Evolutionary conservation across 371 early-diverging fungal species (phyloP), one percentile per base, ranked within the genome.

Genomic region (Zopfochytrium polystomum): DNA sequence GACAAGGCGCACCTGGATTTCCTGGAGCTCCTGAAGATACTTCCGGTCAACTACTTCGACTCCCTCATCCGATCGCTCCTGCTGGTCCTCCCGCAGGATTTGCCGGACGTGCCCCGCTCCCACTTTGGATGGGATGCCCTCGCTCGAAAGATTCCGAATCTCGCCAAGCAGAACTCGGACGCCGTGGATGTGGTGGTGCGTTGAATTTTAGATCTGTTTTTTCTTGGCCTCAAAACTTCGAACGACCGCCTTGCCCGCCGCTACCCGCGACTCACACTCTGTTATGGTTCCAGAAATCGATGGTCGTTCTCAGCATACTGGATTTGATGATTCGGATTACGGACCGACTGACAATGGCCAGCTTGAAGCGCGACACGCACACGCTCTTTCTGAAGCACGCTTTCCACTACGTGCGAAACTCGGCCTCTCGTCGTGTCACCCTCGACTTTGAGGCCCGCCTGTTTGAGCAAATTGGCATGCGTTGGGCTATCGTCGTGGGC

Each of bases 111-210:
- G 22, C 71, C 63, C n/a, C 69, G 70, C 38, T 73, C 73, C 3
- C 77, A 74, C 0, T 77, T 63, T 46, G 74, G 75, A 20, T 77
- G 68, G 68, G 75, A 74, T 15, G 53, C 55, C 34, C 60, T 74
- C 38, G 35, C 66, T 20, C 63, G 64, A 20, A 55, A 66, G 52
- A 63, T 76, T 50, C 56, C 57, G 9, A 38, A 45, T n/a, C 58
- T 70, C 20, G 20, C 38, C 13, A 55, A 38, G 18, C 60, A 67
- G 25, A 61, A 49, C 13, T 30, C 46, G 7, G 73, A 75, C 2
- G 62, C 61, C 27, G 42, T 70, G 5, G 76, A 71, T 35, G 55
- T 56, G 20, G 58, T 68, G 49, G 70, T 70, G 62, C 15, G 56
- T 29, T 20, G 25, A 66, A 30, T 15, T n/a, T n/a, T 27, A 47